Conservation (phyloP, 495 filamentous ascomycete species). For the Lophiostoma macrostomum region DNA sequence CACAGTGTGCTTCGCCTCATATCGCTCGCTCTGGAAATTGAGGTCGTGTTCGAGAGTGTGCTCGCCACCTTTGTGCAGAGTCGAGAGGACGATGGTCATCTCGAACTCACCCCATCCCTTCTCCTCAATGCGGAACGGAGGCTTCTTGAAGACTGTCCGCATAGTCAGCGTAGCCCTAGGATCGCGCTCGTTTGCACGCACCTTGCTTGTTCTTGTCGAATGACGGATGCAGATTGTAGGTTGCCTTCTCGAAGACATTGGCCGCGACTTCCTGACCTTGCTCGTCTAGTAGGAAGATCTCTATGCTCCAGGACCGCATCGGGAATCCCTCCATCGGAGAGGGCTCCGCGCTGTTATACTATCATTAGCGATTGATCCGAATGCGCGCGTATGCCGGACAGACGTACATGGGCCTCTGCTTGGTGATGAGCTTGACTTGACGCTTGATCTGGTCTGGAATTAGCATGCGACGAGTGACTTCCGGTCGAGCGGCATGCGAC, state of each 20-base stretch:
- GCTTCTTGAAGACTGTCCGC: conserved; percentile 52
- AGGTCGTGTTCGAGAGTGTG: conserved; percentile 80
- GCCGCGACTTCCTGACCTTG: conserved; percentile 65
- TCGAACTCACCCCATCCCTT: conserved; percentile 99
- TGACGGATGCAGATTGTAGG: conserved; percentile 88
- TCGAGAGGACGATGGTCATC: conserved; percentile 77
- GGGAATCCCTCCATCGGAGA: conserved; percentile 83
- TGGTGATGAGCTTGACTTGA: conserved; percentile 85
- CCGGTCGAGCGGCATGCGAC: conserved; percentile 11
- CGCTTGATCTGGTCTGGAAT: conserved; percentile 65
- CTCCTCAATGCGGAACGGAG: conserved; percentile 86
- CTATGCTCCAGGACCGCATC: conserved; percentile 70
- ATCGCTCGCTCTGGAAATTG: conserved; percentile 78
- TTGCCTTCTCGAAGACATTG: conserved; percentile 82
- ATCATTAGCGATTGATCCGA: conserved; percentile 13
- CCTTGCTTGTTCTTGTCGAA: conserved; percentile 82
- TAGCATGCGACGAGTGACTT: background rate
- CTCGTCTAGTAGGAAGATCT: conserved; percentile 59
- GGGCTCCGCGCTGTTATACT: conserved; percentile 56
- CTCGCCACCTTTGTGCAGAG: conserved; percentile 82
- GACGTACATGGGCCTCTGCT: conserved; percentile 82
- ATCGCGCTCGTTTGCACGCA: conserved; percentile 46
- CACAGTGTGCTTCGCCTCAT: conserved; percentile 78
- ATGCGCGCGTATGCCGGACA: conserved; percentile 8
- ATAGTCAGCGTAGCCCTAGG: background rate